phyloP scores from a whole-genome alignment of 805 yeast genomes.

The Priceomyces medius region DNA sequence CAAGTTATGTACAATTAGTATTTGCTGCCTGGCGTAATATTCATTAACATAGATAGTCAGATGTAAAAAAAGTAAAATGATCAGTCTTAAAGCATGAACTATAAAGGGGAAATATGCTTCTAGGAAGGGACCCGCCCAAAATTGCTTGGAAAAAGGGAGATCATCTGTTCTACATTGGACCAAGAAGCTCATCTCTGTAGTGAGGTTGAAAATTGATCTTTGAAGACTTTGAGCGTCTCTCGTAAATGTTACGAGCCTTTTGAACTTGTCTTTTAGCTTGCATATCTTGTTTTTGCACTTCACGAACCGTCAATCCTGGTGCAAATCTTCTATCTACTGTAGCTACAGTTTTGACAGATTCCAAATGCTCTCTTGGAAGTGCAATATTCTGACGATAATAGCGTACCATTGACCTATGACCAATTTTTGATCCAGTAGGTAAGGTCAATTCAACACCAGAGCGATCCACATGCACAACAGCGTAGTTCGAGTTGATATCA shows the following conservation, averaged over 20 bases:
- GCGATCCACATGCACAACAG: constrained; percentile 45
- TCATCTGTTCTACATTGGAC: constrained; percentile 13
- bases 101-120: too few species aligned
- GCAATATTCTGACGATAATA: constrained; percentile 63
- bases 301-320: constrained; percentile 31
- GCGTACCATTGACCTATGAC: constrained; percentile 75
- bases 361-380: constrained; percentile 33
- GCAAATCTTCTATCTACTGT: constrained; percentile 64
- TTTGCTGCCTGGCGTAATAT: too few species aligned
- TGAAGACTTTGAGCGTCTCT: constrained; percentile 24
- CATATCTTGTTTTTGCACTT: constrained; percentile 35
- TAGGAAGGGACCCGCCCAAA: too few species aligned
- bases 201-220: constrained; percentile 36
- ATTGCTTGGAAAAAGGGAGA: too few species aligned
- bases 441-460: constrained; percentile 66
- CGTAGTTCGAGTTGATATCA: constrained; percentile 22
- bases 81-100: too few species aligned
- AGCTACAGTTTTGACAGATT: constrained; percentile 72
- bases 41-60: too few species aligned
- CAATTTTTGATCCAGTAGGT: constrained; percentile 76
- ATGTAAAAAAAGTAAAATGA: too few species aligned
- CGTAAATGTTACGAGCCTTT: constrained; percentile 22
- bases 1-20: too few species aligned
- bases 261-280: constrained; percentile 22
- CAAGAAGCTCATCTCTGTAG: constrained; percentile 38